These are phyloP conservation scores for Cryphonectria naterciae DNA, from an alignment of 2,329 filamentous ascomycete genomes.

Conservation along the genomic window DNA sequence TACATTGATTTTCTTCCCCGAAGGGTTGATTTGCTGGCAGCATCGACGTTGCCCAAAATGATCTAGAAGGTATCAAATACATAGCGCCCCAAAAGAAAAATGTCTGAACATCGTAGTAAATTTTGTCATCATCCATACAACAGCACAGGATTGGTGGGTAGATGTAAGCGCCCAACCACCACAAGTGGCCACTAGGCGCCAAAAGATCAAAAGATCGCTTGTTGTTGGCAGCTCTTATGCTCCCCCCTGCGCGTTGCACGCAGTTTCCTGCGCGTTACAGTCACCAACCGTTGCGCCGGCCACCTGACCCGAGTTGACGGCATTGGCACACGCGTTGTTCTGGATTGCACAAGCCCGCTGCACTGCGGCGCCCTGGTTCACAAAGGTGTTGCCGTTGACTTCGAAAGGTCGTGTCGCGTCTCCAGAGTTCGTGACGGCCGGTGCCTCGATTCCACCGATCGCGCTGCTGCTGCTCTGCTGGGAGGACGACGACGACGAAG, in stretches of 20 bases:
- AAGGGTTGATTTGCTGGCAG: neutral
- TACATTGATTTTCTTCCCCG: neutral
- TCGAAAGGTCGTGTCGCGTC: conserved; percentile 56
- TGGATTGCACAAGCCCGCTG: conserved; percentile 67
- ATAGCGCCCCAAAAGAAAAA: neutral
- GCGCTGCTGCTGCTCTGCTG: conserved; percentile 37
- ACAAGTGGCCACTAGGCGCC: neutral
- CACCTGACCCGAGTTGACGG: conserved; percentile 55
- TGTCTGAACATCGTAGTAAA: conserved; percentile 12
- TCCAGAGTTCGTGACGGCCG: conserved; percentile 53
- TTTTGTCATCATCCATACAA: conserved; percentile 14
- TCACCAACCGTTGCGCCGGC: conserved; percentile 49
- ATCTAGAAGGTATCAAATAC: conserved; percentile 1
- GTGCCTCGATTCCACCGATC: conserved; percentile 57
- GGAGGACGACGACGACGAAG: conserved; percentile 16
- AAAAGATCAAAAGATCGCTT: neutral
- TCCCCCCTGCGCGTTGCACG: conserved; percentile 45
- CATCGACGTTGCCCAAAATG: neutral
- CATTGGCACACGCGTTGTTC: conserved; percentile 63
- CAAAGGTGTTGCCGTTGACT: conserved; percentile 62
- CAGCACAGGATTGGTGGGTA: conserved; percentile 8
- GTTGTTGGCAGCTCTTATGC: conserved; percentile 31
- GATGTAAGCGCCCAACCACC: neutral
- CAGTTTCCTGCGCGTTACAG: conserved; percentile 58
- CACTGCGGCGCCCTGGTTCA: conserved; percentile 57